These are phyloP conservation scores for Cladosporium sp. DNA, from an alignment of 2,329 filamentous ascomycete genomes.

Conservation along the genomic window DNA sequence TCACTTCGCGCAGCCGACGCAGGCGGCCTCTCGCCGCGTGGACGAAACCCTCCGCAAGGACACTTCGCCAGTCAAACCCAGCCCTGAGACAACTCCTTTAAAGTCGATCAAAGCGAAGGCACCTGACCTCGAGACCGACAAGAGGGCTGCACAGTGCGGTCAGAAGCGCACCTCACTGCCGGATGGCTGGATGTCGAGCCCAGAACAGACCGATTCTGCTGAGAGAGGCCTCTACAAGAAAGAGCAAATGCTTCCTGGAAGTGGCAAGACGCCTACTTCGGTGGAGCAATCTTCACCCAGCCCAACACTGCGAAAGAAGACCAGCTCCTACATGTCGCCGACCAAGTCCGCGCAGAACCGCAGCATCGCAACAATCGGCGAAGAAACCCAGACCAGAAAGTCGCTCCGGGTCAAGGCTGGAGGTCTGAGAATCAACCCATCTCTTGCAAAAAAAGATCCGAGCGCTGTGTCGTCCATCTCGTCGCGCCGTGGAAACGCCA, in stretches of 20 bases:
- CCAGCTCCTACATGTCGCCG: slow-evolving; percentile 35
- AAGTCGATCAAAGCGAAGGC: slow-evolving; percentile 25
- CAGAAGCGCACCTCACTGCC: slow-evolving; percentile 31
- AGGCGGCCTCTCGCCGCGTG: slow-evolving; percentile 28
- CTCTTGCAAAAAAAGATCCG: neutral
- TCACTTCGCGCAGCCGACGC: slow-evolving; percentile 35
- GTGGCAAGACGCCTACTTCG: neutral
- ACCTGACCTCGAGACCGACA: slow-evolving; percentile 23
- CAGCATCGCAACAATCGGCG: neutral
- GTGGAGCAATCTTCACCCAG: neutral
- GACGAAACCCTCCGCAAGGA: slow-evolving; percentile 30
- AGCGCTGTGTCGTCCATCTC: neutral
- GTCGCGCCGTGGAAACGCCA: no score
- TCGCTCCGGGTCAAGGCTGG: neutral
- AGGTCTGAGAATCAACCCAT: neutral
- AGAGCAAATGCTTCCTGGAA: neutral
- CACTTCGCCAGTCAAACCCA: slow-evolving; percentile 11
- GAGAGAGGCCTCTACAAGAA: slow-evolving; percentile 1
- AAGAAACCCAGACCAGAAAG: neutral
- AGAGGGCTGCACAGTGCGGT: slow-evolving; percentile 24
- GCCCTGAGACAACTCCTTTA: slow-evolving; percentile 20
- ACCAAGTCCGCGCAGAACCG: slow-evolving; percentile 27
- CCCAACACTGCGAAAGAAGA: slow-evolving; percentile 29
- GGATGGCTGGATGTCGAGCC: slow-evolving; percentile 28
- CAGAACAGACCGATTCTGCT: slow-evolving; percentile 31